Evolutionary conservation across 768 basidiomycete genomes (phyloP), one percentile per base, ranked within the genome.

Genomic region (Boletus insuetus): DNA sequence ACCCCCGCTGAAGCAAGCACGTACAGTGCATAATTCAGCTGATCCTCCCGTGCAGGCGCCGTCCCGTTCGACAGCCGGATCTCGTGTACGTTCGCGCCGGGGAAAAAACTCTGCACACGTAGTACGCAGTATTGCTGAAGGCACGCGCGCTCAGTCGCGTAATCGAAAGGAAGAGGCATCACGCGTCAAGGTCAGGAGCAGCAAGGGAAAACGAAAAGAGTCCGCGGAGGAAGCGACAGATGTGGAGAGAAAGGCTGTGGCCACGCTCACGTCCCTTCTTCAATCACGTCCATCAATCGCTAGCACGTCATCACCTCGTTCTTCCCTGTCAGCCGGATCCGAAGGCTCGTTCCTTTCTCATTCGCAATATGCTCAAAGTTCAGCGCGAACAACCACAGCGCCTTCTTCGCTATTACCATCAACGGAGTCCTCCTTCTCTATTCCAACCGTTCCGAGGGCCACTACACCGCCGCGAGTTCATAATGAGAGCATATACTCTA

Each of bases 191-290:
- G 62, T 68, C 47, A 69, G 67, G 50, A 66, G 75, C 37, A 73
- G 75, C 60, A 84, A 79, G 69, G 78, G 81, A 59, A 83, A 84
- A 58, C 76, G 72, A 47, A 82, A 76, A 56, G 72, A 74, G 59
- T 64, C 61, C 61, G 64, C 58, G 51, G 71, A 66, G 67, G 61
- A 62, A 58, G 59, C 67, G 17, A 60, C 60, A 43, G 86, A 85
- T 61, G 77, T 86, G 47, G 89, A 90, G 68, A 87, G 91, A 81
- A 87, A 91, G 69, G 90, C 89, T 39, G 90, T 89, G 8, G 87
- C 86, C 26, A 88, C 90, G 10, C 75, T 92, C 59, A 91, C 90
- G 0, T 84, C 84, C 12, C 76, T 91, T 52, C 75, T 87, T 54
- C 81, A 86, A 55, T 80, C 86, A 53, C 77, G 83, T 46, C 83